Evolutionary conservation across 495 filamentous ascomycete genomes (phyloP).

Genomic region (Tetracladium setigerum): DNA sequence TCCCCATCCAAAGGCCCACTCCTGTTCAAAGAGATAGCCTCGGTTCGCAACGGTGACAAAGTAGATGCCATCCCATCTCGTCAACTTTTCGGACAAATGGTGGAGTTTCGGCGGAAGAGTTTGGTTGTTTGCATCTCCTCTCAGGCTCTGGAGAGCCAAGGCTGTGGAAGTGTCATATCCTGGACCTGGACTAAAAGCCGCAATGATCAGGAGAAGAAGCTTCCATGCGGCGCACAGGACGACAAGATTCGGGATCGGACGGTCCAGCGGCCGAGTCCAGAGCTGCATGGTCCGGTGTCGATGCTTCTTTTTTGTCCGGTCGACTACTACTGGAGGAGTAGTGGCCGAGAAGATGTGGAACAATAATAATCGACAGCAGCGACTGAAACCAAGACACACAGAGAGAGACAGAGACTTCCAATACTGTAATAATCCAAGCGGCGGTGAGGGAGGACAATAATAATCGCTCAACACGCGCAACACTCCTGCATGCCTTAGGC

Average conservation of each 20-base stretch:
- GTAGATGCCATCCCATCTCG: slow-evolving; percentile 91
- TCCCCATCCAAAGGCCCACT: slow-evolving; percentile 80
- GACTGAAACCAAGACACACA: too few species aligned
- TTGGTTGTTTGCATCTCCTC: slow-evolving; percentile 36
- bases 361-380: background rate
- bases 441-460: background rate
- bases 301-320: background rate
- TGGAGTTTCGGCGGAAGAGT: slow-evolving; percentile 54
- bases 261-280: slow-evolving; percentile 1
- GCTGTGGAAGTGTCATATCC: slow-evolving; percentile 87
- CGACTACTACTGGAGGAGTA: background rate
- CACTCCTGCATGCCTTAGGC: too few species aligned
- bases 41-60: slow-evolving; percentile 59
- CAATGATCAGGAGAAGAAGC: slow-evolving; percentile 55
- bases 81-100: slow-evolving; percentile 42
- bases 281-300: slow-evolving; percentile 8
- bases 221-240: slow-evolving; percentile 60
- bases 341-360: too few species aligned
- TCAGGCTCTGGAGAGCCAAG: slow-evolving; percentile 35
- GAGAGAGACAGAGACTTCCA: too few species aligned
- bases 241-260: slow-evolving; percentile 14
- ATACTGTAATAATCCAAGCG: too few species aligned
- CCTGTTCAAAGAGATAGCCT: slow-evolving; percentile 85
- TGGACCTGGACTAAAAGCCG: slow-evolving; percentile 54
- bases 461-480: background rate